These are phyloP conservation scores for Herpetomonas samuelpessoai DNA, from an alignment of 208 protist species.

Conservation along the genomic window DNA sequence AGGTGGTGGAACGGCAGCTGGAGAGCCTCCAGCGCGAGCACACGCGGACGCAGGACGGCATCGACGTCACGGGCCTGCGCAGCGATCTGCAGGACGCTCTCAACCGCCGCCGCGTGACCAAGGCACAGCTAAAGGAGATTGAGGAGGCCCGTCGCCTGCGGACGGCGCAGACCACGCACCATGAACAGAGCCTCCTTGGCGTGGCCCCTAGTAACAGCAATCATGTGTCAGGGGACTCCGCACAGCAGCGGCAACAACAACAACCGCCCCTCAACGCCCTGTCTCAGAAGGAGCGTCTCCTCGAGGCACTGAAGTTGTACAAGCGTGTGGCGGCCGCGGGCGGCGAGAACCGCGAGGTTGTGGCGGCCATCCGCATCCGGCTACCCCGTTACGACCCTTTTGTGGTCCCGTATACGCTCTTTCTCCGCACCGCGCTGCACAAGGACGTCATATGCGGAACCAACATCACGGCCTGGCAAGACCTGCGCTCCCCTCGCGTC, in stretches of 20 bases:
- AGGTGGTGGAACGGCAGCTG: constrained; percentile 68
- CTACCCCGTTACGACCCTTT: constrained; percentile 57
- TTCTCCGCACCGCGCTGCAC: constrained; percentile 73
- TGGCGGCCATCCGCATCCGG: constrained; percentile 56
- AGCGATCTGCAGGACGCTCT: constrained; percentile 62
- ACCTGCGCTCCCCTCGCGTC: not conserved
- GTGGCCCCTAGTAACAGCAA: not conserved
- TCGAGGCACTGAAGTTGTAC: constrained; percentile 36
- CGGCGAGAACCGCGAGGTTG: constrained; percentile 20
- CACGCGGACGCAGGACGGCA: constrained; percentile 62
- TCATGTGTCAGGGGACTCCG: not conserved
- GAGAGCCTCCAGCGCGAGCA: constrained; percentile 39
- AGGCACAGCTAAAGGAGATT: constrained; percentile 54
- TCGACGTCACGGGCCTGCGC: constrained; percentile 74
- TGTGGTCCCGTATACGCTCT: constrained; percentile 55
- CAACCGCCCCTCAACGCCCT: constrained; percentile 12
- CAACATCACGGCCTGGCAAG: constrained; percentile 24
- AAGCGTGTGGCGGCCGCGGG: constrained; percentile 31
- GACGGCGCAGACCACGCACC: constrained; percentile 11
- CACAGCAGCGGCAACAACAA: not conserved
- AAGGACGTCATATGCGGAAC: constrained; percentile 86
- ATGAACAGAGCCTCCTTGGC: constrained; percentile 10
- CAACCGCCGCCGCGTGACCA: constrained; percentile 55
- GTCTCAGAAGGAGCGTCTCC: constrained; percentile 36
- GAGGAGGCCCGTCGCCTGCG: constrained; percentile 28